Percentiles rank a stretch among this genome's conserved stretches.
phyloP scores from a whole-genome alignment of 352 stramenopile species.

The Phytopythium mirpurense region DNA sequence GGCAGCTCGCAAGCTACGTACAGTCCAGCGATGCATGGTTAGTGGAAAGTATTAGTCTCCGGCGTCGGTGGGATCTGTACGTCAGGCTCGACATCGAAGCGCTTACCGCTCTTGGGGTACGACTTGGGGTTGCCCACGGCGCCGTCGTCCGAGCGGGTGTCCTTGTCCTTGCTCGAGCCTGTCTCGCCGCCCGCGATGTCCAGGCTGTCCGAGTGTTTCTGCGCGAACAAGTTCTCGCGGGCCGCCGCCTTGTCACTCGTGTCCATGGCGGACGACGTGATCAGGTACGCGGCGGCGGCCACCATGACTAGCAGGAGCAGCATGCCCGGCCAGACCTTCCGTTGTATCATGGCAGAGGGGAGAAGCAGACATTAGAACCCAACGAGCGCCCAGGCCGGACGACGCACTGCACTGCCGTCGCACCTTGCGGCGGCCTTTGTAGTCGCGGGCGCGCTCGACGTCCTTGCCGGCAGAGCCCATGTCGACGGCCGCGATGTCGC shows the following conservation, averaged over 20 bases:
- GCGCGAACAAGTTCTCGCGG: constrained; percentile 18
- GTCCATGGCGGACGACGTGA: constrained; percentile 35
- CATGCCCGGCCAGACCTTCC: constrained; percentile 51
- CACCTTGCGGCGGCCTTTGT: constrained; percentile 54
- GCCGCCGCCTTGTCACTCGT: constrained; percentile 17
- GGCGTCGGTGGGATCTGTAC: too few relatives aligned
- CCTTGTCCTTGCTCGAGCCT: constrained; percentile 16
- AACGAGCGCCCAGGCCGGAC: too few relatives aligned
- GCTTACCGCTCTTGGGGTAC: constrained; percentile 30
- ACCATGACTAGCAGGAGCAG: constrained; percentile 43
- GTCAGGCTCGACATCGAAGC: neutral
- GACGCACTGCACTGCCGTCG: neutral
- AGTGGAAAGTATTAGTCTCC: too few relatives aligned
- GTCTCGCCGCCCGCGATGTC: constrained; percentile 30
- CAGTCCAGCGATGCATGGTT: neutral
- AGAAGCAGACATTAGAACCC: too few relatives aligned
- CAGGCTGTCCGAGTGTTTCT: constrained; percentile 34
- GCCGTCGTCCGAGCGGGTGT: constrained; percentile 43
- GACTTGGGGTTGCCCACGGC: constrained; percentile 48
- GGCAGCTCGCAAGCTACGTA: constrained; percentile 34
- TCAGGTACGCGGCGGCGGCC: constrained; percentile 31
- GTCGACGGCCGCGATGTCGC: constrained; percentile 38
- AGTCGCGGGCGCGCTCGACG: constrained; percentile 41
- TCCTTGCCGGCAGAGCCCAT: constrained; percentile 3
- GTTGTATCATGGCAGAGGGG: constrained; percentile 10